Conservation (phyloP, 305 asterid species). For the Rubia tinctorum region DNA sequence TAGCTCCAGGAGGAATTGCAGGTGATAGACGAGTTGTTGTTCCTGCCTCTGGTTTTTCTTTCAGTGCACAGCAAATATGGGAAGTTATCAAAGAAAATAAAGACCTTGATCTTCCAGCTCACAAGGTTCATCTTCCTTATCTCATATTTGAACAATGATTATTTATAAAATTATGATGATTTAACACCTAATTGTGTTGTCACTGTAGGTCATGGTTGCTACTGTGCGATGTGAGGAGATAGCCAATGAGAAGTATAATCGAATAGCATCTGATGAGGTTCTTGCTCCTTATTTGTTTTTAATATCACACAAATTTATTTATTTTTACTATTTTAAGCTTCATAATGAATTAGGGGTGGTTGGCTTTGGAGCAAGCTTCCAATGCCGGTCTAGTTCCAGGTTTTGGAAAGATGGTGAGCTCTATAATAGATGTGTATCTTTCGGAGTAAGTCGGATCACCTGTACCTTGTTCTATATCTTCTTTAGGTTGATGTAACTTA, state of each 20-base stretch:
- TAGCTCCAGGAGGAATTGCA: slow-evolving; percentile 68
- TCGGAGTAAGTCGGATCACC: slow-evolving; percentile 40
- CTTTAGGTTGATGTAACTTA: background rate
- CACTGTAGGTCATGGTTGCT: slow-evolving; percentile 64
- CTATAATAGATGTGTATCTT: slow-evolving; percentile 43
- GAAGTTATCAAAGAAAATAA: slow-evolving; percentile 62
- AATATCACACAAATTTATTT: background rate
- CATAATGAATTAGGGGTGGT: slow-evolving; percentile 44
- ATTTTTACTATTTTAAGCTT: background rate
- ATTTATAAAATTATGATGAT: background rate
- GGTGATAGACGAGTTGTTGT: slow-evolving; percentile 64
- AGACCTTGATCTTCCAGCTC: slow-evolving; percentile 77
- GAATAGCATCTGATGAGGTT: slow-evolving; percentile 48
- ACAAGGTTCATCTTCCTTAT: slow-evolving; percentile 36
- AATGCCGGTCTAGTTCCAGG: slow-evolving; percentile 37
- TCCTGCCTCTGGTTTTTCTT: slow-evolving; percentile 72
- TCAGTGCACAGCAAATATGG: slow-evolving; percentile 60
- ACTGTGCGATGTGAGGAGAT: slow-evolving; percentile 76
- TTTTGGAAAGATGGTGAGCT: slow-evolving; percentile 51
- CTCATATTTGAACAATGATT: slow-evolving; percentile 1
- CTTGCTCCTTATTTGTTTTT: slow-evolving; percentile 1
- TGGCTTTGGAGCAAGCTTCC: slow-evolving; percentile 46
- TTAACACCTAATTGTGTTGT: slow-evolving; percentile 16
- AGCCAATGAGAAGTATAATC: slow-evolving; percentile 50
- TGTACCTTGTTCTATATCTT: background rate